Percentiles rank a stretch among this genome's conserved stretches.
phyloP scores from a whole-genome alignment of 202 grass and related monocot genomes.

The Carex sylvatica region DNA sequence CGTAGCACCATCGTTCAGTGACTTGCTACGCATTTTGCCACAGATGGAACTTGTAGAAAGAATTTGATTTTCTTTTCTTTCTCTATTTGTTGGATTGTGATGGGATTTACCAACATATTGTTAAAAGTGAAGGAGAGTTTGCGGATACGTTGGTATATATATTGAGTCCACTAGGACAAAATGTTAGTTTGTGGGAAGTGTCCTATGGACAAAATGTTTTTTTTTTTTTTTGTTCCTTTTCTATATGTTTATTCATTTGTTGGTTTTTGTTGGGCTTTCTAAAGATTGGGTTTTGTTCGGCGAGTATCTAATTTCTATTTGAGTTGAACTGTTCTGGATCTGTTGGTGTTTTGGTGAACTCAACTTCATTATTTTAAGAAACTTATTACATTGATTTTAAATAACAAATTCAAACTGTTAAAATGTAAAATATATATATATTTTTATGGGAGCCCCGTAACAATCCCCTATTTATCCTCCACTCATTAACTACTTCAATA shows the following conservation, averaged over 20 bases:
- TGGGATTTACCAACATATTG: neutral
- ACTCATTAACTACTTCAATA: no score
- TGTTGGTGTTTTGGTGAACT: no score
- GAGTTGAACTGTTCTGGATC: no score
- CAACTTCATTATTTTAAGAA: no score
- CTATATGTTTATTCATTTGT: neutral
- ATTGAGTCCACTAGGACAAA: neutral
- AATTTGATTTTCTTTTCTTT: slow-evolving; percentile 1
- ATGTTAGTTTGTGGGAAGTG: neutral
- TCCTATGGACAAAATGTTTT: neutral
- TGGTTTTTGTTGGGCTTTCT: neutral
- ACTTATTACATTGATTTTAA: no score
- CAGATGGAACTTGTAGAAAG: neutral
- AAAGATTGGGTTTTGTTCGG: neutral
- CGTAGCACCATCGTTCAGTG: neutral
- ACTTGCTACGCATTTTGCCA: neutral
- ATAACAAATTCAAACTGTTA: no score
- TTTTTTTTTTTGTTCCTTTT: neutral
- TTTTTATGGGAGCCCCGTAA: no score
- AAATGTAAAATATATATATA: no score
- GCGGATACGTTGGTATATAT: neutral
- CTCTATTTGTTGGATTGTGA: neutral
- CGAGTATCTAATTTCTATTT: neutral
- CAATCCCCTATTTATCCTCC: no score
- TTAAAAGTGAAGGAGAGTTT: neutral